Evolutionary conservation across 306 rosid genomes (phyloP).

Genomic region (Hippophae gyantsensis): DNA sequence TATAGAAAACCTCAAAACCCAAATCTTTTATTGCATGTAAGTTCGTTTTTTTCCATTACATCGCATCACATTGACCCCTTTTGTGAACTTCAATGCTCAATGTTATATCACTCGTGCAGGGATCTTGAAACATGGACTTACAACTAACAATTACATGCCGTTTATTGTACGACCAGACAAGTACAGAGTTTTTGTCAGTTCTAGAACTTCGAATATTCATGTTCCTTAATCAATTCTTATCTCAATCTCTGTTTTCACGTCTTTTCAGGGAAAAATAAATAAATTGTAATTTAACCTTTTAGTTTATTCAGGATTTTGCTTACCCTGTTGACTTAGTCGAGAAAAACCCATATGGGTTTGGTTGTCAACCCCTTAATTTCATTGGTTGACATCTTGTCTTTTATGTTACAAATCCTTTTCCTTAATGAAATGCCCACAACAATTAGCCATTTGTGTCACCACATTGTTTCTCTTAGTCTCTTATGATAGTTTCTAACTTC

Average conservation of each 20-base stretch:
- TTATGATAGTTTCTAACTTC: too few species aligned
- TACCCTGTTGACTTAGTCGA: slow-evolving; percentile 39
- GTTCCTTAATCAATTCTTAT: slow-evolving; percentile 9
- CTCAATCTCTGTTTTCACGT: slow-evolving; percentile 17
- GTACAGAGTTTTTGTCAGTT: slow-evolving; percentile 18
- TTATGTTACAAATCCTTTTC: slow-evolving; percentile 15
- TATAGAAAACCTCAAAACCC: too few species aligned
- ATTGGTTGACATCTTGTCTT: slow-evolving; percentile 21
- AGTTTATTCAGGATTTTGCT: slow-evolving; percentile 16
- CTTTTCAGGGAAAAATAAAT: slow-evolving; percentile 14
- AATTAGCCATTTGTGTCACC: slow-evolving; percentile 1
- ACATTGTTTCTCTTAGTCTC: too few species aligned
- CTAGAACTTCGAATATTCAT: slow-evolving; percentile 34
- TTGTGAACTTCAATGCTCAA: slow-evolving; percentile 18
- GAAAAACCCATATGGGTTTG: slow-evolving; percentile 25
- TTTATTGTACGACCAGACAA: slow-evolving; percentile 15
- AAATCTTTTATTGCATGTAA: slow-evolving; percentile 22
- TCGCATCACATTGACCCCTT: background rate
- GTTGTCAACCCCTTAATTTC: slow-evolving; percentile 25
- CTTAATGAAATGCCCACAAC: slow-evolving; percentile 20
- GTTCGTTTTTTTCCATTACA: slow-evolving; percentile 19
- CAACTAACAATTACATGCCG: slow-evolving; percentile 12
- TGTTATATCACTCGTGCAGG: background rate
- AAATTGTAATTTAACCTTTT: background rate
- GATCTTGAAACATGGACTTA: slow-evolving; percentile 13